phyloP scores from a whole-genome alignment of 2,329 filamentous ascomycete genomes.

The Paraconiothyrium sp. region DNA sequence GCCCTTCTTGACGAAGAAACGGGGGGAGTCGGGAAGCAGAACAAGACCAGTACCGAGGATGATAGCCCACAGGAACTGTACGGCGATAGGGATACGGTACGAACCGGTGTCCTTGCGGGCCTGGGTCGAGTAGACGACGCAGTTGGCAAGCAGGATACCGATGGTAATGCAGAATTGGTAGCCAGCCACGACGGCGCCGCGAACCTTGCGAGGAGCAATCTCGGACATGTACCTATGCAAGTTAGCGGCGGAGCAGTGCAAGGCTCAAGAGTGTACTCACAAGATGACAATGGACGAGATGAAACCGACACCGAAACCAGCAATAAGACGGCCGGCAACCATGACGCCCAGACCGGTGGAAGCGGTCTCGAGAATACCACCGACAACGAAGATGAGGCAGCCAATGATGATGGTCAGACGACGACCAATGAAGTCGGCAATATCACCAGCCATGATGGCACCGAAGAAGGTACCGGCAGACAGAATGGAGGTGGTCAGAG shows the following conservation, averaged over 20 bases:
- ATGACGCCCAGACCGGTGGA: conserved; percentile 70
- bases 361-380: conserved; percentile 67
- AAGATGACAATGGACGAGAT: conserved; percentile 70
- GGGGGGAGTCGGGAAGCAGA: conserved; percentile 84
- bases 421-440: conserved; percentile 74
- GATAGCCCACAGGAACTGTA: conserved; percentile 84
- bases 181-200: conserved; percentile 79
- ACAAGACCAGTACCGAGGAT: conserved; percentile 78
- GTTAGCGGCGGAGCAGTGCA: conserved; percentile 20
- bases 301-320: conserved; percentile 77
- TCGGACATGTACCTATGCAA: conserved; percentile 79
- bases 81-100: conserved; percentile 79
- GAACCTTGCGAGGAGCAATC: conserved; percentile 74
- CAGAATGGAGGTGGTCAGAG: conserved; percentile 76
- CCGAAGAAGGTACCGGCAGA: conserved; percentile 82
- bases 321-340: conserved; percentile 76
- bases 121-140: conserved; percentile 78
- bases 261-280: conserved; percentile 45
- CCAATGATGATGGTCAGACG: conserved; percentile 70
- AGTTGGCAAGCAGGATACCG: conserved; percentile 78
- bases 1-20: conserved; percentile 84
- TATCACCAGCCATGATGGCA: conserved; percentile 64
- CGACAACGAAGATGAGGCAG: conserved; percentile 67
- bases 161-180: conserved; percentile 89
- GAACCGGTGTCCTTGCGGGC: conserved; percentile 70